Conservation (phyloP, 164 flowering plant genomes). For the Stephania japonica region DNA sequence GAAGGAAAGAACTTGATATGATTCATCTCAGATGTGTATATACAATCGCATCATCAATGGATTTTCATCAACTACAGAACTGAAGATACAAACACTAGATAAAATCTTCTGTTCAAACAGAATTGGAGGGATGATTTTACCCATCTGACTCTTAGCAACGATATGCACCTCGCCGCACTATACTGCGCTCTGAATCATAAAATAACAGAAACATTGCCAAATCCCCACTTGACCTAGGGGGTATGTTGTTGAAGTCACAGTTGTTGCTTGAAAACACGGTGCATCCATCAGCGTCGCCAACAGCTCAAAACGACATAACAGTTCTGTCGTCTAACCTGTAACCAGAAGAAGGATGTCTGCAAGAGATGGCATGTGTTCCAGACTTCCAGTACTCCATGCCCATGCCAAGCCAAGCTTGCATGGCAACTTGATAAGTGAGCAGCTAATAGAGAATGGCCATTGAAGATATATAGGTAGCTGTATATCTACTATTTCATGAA, state of each 20-base stretch:
- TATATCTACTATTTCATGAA: background rate
- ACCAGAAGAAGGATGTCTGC: background rate
- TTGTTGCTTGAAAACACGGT: background rate
- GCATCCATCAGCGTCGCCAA: background rate
- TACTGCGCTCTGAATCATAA: background rate
- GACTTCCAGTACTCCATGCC: too few relatives aligned
- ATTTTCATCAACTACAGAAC: background rate
- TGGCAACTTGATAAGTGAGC: background rate
- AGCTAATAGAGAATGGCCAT: background rate
- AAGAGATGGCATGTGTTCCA: background rate
- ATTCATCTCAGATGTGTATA: background rate
- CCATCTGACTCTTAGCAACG: background rate
- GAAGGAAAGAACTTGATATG: background rate
- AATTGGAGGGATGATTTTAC: background rate
- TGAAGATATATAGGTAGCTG: background rate
- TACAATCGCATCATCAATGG: background rate
- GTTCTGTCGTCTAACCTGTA: background rate
- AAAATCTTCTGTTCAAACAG: background rate
- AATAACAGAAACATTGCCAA: background rate
- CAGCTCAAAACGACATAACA: background rate
- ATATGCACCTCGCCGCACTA: background rate
- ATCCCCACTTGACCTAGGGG: background rate
- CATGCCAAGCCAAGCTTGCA: background rate
- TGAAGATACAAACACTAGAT: background rate
- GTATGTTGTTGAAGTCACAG: too few relatives aligned